Evolutionary conservation across 345 rosid species (phyloP).

Genomic region (Anacardium occidentale): DNA sequence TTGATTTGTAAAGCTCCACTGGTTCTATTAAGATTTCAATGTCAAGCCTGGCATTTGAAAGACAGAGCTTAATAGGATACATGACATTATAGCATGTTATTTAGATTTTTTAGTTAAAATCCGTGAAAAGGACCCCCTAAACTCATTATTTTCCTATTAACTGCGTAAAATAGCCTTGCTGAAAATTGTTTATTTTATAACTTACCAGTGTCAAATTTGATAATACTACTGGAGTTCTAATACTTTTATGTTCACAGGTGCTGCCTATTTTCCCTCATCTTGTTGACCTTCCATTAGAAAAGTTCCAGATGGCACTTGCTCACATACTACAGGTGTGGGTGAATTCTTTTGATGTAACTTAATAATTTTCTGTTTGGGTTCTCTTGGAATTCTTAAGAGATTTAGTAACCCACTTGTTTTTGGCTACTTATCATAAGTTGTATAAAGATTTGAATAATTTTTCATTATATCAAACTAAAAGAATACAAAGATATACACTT

Average conservation of each 20-base stretch:
- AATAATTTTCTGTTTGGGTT: neutral
- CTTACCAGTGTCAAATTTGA: neutral
- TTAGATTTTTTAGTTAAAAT: neutral
- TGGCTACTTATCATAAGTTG: neutral
- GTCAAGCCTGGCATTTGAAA: too few species aligned
- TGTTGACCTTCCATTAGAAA: conserved; percentile 81
- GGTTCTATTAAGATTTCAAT: neutral
- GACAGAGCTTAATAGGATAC: neutral
- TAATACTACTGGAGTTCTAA: too few species aligned
- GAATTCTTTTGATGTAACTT: conserved; percentile 17
- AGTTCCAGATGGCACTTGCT: conserved; percentile 95
- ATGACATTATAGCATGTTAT: neutral
- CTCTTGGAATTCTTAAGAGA: neutral
- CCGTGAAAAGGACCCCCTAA: neutral
- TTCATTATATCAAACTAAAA: too few species aligned
- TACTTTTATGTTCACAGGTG: conserved; percentile 46
- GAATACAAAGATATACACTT: too few species aligned
- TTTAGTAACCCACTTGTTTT: neutral
- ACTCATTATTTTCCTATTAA: neutral
- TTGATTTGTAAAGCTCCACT: neutral
- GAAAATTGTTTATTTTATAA: conserved; percentile 2
- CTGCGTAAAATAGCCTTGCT: neutral
- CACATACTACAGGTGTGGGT: conserved; percentile 81
- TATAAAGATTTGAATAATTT: too few species aligned
- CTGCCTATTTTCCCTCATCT: conserved; percentile 91